These are phyloP conservation scores for Linanthus parryae DNA, from an alignment of 148 eudicot genomes.

Conservation along the genomic window DNA sequence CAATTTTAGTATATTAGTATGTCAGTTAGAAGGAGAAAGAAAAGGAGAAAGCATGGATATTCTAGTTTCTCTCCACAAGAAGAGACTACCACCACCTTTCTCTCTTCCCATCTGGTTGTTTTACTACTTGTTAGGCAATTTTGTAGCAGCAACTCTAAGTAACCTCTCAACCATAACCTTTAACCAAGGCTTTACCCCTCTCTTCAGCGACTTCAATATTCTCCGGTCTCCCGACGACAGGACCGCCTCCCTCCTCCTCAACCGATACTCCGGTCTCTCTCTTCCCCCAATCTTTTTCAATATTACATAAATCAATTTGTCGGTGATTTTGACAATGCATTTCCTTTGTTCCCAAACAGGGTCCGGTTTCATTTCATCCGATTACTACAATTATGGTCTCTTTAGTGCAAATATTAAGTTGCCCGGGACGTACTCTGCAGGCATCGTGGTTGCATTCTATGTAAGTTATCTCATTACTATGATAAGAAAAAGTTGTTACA, in stretches of 20 bases:
- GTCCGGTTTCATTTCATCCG: slow-evolving; percentile 78
- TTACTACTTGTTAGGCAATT: not conserved
- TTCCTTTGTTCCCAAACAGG: slow-evolving; percentile 29
- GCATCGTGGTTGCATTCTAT: slow-evolving; percentile 80
- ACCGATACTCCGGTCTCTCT: slow-evolving; percentile 4
- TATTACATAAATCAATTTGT: too few species aligned
- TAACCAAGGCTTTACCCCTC: slow-evolving; percentile 8
- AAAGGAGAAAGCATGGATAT: not conserved
- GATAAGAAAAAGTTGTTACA: too few species aligned
- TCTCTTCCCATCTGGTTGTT: not conserved
- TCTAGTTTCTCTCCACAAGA: slow-evolving; percentile 2
- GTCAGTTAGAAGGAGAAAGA: slow-evolving; percentile 1
- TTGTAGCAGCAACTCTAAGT: slow-evolving; percentile 26
- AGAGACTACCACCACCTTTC: slow-evolving; percentile 7
- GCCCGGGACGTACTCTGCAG: slow-evolving; percentile 69
- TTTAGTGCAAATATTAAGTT: slow-evolving; percentile 78
- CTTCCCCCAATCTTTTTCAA: too few species aligned
- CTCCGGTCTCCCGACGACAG: slow-evolving; percentile 3
- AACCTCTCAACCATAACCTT: not conserved
- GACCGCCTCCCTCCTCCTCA: slow-evolving; percentile 9
- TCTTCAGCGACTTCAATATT: slow-evolving; percentile 9
- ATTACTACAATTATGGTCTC: slow-evolving; percentile 76
- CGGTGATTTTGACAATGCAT: too few species aligned
- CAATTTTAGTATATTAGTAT: too few species aligned
- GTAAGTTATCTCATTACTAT: too few species aligned